phyloP scores from a whole-genome alignment of 805 yeast genomes.

The Candida succiphila region DNA sequence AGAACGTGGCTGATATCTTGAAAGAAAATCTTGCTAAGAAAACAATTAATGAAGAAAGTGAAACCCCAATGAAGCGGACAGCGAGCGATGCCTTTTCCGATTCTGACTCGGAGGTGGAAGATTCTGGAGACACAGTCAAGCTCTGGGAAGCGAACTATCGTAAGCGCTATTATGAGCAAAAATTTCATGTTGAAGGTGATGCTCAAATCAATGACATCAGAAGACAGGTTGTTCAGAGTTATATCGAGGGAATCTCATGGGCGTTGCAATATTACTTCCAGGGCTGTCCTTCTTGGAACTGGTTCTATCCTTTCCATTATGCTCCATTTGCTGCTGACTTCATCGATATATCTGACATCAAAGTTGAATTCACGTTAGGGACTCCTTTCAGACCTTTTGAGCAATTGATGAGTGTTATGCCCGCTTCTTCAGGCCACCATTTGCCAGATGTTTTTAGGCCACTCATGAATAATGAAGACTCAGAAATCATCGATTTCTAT shows the following conservation, averaged over 20 bases:
- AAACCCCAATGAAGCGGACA: constrained; percentile 12
- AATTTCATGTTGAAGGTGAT: constrained; percentile 50
- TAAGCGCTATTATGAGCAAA: constrained; percentile 67
- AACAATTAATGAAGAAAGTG: constrained; percentile 5
- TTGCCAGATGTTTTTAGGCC: constrained; percentile 75
- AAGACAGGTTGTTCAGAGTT: constrained; percentile 54
- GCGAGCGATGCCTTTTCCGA: constrained; percentile 14
- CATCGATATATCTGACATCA: constrained; percentile 37
- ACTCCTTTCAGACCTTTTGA: constrained; percentile 85
- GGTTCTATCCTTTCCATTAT: constrained; percentile 96
- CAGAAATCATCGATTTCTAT: constrained; percentile 84
- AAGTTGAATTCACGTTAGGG: constrained; percentile 54
- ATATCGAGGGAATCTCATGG: constrained; percentile 97
- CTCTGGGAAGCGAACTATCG: constrained; percentile 85
- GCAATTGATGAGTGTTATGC: constrained; percentile 89
- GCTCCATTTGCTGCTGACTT: constrained; percentile 97
- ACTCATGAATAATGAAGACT: constrained; percentile 67
- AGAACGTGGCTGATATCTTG: constrained; percentile 56
- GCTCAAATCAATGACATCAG: constrained; percentile 46
- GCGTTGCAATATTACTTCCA: constrained; percentile 87
- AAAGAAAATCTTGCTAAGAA: constrained; percentile 24
- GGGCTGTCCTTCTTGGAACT: constrained; percentile 97
- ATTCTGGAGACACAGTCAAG: constrained; percentile 41
- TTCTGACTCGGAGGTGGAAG: constrained; percentile 29
- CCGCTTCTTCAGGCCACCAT: constrained; percentile 86